Evolutionary conservation across 192 early-diverging fungal genomes (phyloP), one percentile per base, ranked within the genome.

Genomic region (Rhizophagus clarus): DNA sequence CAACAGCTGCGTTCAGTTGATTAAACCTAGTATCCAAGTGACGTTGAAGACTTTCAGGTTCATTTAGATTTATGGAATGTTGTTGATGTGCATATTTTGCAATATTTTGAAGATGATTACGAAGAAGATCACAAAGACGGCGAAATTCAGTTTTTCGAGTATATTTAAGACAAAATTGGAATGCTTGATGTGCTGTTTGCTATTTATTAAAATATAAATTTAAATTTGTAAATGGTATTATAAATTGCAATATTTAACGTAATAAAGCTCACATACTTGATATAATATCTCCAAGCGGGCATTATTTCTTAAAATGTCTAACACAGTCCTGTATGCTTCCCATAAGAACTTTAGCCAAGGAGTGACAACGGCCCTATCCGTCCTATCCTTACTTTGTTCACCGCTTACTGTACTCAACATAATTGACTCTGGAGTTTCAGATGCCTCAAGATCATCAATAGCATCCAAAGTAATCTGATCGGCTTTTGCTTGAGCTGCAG

Each of bases 261-360:
- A 63, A 66, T 67, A 32, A 63, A 31, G 20, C 10, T 56, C 40
- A 79, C 29, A 17, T 72, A 74, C 85, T 86, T 99, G 97, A 90
- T 99, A 99, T 49, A 98, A 89, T 10, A 89, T 84, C 87, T 99
- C 98, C 62, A 99, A 90, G 49, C 96, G 91, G 78, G 94, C 91
- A 81, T 99, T 99, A 92, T 99, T 98, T 81, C 97, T 90, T 84
- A 99, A 85, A 69, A 97, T 96, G 82, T 99, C 97, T 64, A 99
- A 90, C 61, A 96, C 93, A 78, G 96, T 99, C 72, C 98, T 90
- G 88, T 99, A 99, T n/a, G 95, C 94, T 88, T 99, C 98, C 98
- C 98, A 99, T 81, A 99, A 90, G 87, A 99, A 98, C 88, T 96
- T 97, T 73, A 99, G 89, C 96, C 97, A 98, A 45, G 98, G 97